These are phyloP conservation scores for Gossypium thurberi DNA, from an alignment of 345 rosid species.

Conservation along the genomic window DNA sequence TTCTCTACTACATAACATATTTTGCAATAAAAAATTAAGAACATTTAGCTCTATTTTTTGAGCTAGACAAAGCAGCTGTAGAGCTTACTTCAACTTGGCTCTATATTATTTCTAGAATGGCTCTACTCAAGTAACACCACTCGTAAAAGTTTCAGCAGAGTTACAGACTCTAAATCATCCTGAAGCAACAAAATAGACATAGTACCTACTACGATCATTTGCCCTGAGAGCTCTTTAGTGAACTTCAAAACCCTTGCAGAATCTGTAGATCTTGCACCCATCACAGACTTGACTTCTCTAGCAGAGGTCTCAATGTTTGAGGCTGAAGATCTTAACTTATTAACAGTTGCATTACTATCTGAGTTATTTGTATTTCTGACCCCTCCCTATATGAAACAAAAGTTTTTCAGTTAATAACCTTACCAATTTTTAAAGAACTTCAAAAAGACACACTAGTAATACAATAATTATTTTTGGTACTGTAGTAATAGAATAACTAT, in stretches of 20 bases:
- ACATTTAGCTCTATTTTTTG: not conserved
- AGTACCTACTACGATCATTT: conserved; percentile 76
- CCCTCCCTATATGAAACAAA: conserved; percentile 40
- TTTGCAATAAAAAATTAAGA: not conserved
- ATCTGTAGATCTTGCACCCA: conserved; percentile 84
- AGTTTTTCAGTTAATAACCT: not conserved
- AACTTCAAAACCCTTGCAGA: conserved; percentile 82
- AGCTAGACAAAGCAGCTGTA: not conserved
- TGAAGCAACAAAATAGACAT: not conserved
- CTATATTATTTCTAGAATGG: not conserved
- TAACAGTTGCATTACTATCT: conserved; percentile 29
- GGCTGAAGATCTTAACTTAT: conserved; percentile 40
- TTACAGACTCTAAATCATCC: conserved; percentile 1
- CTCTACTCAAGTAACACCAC: not conserved
- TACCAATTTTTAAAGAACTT: not conserved
- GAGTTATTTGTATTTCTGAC: conserved; percentile 30
- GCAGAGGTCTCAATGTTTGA: conserved; percentile 39
- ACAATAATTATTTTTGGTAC: not conserved
- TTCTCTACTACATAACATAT: not conserved
- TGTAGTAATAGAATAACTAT: not conserved
- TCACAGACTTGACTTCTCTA: conserved; percentile 42
- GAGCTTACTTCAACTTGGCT: not conserved
- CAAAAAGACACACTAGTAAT: not conserved
- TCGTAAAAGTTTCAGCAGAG: not conserved
- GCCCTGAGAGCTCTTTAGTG: conserved; percentile 66